Evolutionary conservation across 306 rosid genomes (phyloP).

Genomic region (Cicer cuneatum): DNA sequence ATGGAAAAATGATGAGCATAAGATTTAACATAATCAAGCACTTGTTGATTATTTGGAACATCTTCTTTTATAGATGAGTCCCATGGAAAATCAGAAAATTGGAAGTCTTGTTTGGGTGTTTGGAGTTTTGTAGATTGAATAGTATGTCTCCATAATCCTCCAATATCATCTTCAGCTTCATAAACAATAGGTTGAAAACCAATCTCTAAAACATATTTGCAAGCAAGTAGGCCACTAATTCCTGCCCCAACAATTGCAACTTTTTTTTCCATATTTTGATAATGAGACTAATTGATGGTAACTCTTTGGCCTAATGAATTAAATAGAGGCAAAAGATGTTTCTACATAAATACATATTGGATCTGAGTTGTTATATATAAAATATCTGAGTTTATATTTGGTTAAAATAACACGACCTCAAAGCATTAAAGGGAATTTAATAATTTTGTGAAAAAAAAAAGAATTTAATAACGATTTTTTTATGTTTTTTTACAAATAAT

Average conservation of each 20-base stretch:
- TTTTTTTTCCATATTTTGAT: constrained; percentile 45
- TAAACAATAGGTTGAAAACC: constrained; percentile 55
- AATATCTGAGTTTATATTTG: too few species aligned
- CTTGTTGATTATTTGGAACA: constrained; percentile 46
- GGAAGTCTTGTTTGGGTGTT: constrained; percentile 25
- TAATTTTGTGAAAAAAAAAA: too few species aligned
- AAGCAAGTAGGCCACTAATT: constrained; percentile 56
- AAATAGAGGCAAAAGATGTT: too few species aligned
- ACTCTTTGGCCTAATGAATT: too few species aligned
- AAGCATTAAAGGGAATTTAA: too few species aligned
- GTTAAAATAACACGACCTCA: too few species aligned
- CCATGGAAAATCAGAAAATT: constrained; percentile 65
- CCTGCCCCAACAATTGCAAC: constrained; percentile 64
- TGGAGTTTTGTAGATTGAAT: constrained; percentile 60
- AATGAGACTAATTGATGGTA: too few species aligned
- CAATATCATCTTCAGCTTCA: constrained; percentile 54
- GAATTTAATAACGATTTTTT: too few species aligned
- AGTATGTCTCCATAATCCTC: constrained; percentile 62
- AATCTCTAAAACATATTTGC: constrained; percentile 50
- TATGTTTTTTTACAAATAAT: too few species aligned
- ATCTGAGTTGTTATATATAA: too few species aligned
- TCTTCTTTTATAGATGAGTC: constrained; percentile 46
- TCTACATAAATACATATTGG: too few species aligned
- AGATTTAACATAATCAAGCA: constrained; percentile 49
- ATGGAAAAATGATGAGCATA: constrained; percentile 55